Evolutionary conservation across 2,329 filamentous ascomycete genomes (phyloP), one percentile per base, ranked within the genome.

Genomic region (Dactylonectria macrodidyma): DNA sequence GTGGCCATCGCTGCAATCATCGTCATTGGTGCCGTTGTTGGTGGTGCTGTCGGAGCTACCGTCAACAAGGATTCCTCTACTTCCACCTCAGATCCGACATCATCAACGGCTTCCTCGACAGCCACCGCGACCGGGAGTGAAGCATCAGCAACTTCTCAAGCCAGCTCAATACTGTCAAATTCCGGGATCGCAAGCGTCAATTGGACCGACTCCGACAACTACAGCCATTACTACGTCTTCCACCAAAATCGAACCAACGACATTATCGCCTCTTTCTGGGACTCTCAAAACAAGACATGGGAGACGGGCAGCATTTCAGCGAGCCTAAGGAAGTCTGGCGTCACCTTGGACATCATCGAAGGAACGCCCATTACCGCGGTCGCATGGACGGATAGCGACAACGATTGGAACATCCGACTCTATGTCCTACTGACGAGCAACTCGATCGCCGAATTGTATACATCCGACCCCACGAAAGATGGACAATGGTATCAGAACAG

Each of bases 1-100:
- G 50, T 41, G 7, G 46, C 36, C 6, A 22, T 65, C 38, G 26
- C n/a, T 19, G 30, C 12, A 30, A 22, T 60, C 19, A 2, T 65
- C 38, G 34, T 65, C 9, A 44, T 60, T 9, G 62, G 62, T 8
- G 62, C 56, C 14, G 55, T 65, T 22, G 62, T 65, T n/a, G 56
- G 62, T 8, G 62, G 62, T 19, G 56, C 56, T 16, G 56, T 65
- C 2, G 56, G 56, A 11, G 56, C 48, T 6, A 50, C 36, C 2
- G 33, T 60, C 19, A 50, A 22, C 14, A 60, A 52, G 14, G 5
- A 51, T 16, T 50, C 56, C 11, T 59, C 62, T 1, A 50, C 24
- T 2, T 16, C 62, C 24, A 44, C n/a, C 3, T 44, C 41, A 2
- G 41, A 44, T n/a, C 26, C 62, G 14, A n/a, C 47, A 24, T n/a